Evolutionary conservation across 2,329 filamentous ascomycete species (phyloP), one percentile per base, ranked within the genome.

Genomic region (Metarhizium brunneum): DNA sequence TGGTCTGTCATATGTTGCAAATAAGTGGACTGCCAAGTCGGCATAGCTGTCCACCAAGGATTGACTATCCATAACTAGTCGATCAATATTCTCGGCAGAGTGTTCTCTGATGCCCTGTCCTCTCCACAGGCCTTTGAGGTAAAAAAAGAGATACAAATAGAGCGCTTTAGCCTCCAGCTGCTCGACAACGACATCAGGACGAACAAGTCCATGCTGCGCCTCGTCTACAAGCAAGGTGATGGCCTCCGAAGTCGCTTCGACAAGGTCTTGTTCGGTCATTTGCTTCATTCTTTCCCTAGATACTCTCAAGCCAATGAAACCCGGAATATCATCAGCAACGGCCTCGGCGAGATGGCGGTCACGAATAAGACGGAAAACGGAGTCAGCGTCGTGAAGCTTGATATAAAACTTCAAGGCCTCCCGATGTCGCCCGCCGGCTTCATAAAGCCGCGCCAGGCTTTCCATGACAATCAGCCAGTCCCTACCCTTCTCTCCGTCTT

Each of bases 391-490:
- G 66, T 96, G 91, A 3, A 97, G 80, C 59, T 83, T 85, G 66
- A 99, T 95, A 67, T 95, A 96, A 69, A 87, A 94, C 65, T 83
- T 86, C 48, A 99, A 75, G 1, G 95, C 92, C 66, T 97, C 91
- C 55, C 88, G 81, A 60, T 89, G 85, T 56, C 88, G 85, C 0
- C 90, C 89, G 61, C 86, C 87, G 8, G 88, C 88, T 55, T 96
- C 83, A 66, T 92, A 90, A 16, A 99, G 76, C 65, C 86, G 90
- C 0, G 90, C 92, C 40, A 99, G 76, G 57, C 88, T 85, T 65
- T 92, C 90, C 73, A 91, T 85, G n/a, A 99, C 80, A 57, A 95
- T 88, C 29, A 84, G 83, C 92, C 92, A 97, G 65, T 97, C 92
- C 54, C 87, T 76, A 0, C 87, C 87, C 60, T 79, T 80, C 60